Conservation (phyloP, 176 grass and related monocot species). For the Ensete glaucum region DNA sequence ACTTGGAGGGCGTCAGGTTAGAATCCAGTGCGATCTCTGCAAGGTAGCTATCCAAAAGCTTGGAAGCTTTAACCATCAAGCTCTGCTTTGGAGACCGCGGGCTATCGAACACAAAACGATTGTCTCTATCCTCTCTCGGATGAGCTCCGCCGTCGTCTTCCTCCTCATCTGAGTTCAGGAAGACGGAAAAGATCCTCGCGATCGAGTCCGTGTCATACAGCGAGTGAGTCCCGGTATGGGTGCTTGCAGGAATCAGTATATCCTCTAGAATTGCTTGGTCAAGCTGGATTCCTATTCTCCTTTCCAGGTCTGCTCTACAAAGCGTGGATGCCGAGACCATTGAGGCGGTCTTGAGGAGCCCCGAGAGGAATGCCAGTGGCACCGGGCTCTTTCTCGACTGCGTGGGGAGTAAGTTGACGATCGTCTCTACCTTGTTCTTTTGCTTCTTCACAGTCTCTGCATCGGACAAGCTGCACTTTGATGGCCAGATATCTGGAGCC, state of each 20-base stretch:
- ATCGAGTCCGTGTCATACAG: conserved; percentile 3
- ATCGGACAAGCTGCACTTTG: background rate
- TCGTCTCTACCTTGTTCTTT: background rate
- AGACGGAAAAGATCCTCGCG: background rate
- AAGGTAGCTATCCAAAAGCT: conserved; percentile 16
- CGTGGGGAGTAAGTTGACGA: background rate
- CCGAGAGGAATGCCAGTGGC: conserved; percentile 7
- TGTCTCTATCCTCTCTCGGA: background rate
- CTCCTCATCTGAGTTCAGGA: conserved; percentile 2
- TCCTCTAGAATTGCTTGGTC: background rate
- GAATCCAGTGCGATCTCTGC: conserved; percentile 16
- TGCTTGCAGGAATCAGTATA: background rate
- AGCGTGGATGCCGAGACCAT: conserved; percentile 3
- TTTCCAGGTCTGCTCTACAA: background rate
- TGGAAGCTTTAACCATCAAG: background rate
- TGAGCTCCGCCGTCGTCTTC: background rate
- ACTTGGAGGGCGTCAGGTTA: background rate
- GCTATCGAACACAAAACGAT: background rate
- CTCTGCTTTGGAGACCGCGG: conserved; percentile 1
- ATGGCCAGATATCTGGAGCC: background rate
- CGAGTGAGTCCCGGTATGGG: background rate
- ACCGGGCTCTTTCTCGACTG: background rate
- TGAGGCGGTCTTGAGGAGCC: conserved; percentile 1
- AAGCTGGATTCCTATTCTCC: background rate
- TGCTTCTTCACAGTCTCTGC: background rate